Percentiles rank a stretch among this genome's conserved stretches.
Evolutionary conservation across 768 basidiomycete genomes (phyloP).

Genomic region (Rhodotorula toruloides): DNA sequence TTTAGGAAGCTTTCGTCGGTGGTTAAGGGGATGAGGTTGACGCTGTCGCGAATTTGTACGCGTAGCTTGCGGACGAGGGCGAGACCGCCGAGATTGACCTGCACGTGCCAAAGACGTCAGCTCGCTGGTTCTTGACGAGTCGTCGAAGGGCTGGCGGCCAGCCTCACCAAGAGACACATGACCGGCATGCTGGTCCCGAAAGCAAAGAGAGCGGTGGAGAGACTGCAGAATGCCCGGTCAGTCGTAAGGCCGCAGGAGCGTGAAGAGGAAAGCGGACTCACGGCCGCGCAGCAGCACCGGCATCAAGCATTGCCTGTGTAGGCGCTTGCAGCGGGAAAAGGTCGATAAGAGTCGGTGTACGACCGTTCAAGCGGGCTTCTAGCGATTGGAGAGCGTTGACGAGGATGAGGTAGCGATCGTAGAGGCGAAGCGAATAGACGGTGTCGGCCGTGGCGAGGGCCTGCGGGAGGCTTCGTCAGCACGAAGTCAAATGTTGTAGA

Average conservation of each 20-base stretch:
- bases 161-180: background rate
- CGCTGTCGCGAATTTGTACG: background rate
- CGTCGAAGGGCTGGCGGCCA: too few species aligned
- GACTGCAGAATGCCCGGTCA: background rate
- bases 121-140: background rate
- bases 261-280: background rate
- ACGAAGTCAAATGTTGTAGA: background rate
- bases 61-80: background rate
- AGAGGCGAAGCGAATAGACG: background rate
- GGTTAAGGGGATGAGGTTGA: background rate
- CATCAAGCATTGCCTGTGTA: too few species aligned
- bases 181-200: background rate
- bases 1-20: background rate
- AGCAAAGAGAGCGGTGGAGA: background rate
- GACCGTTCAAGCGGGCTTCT: background rate
- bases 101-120: background rate
- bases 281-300: background rate
- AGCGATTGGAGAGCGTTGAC: background rate
- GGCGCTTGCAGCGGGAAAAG: background rate
- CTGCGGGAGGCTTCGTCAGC: background rate
- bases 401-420: background rate
- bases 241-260: background rate
- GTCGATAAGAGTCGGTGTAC: background rate
- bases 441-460: background rate
- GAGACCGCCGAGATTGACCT: constrained; percentile 8